Percentiles rank a stretch among this genome's conserved stretches.
Evolutionary conservation across 1,284 basidiomycete genomes (phyloP).

Genomic region (Prillingera fragicola): DNA sequence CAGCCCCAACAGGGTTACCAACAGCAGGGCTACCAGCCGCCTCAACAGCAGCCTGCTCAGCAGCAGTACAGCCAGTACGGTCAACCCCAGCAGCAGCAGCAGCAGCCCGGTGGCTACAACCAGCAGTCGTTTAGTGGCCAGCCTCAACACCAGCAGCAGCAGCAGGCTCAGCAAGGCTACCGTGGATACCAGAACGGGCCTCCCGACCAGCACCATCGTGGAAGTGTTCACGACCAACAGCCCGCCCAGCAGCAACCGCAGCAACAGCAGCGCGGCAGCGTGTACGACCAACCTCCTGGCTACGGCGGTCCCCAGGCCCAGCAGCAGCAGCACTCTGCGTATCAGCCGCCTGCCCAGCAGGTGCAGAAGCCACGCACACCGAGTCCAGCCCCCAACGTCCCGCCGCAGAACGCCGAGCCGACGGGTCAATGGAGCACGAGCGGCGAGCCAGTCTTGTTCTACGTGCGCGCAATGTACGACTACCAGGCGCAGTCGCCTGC

Average conservation of each 20-base stretch:
- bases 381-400: slow-evolving; percentile 39
- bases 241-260: slow-evolving; percentile 19
- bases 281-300: slow-evolving; percentile 15
- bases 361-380: slow-evolving; percentile 15
- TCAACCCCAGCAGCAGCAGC: slow-evolving; percentile 9
- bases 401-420: slow-evolving; percentile 39
- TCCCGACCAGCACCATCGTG: slow-evolving; percentile 3
- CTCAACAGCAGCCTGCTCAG: slow-evolving; percentile 25
- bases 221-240: slow-evolving; percentile 15
- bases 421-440: slow-evolving; percentile 47
- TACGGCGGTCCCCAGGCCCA: slow-evolving; percentile 8
- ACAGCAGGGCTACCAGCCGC: slow-evolving; percentile 26
- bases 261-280: slow-evolving; percentile 15
- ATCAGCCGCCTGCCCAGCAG: slow-evolving; percentile 13
- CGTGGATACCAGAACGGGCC: too few relatives aligned
- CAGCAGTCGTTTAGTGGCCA: slow-evolving; percentile 14
- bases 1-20: slow-evolving; percentile 6
- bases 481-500: slow-evolving; percentile 64
- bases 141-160: slow-evolving; percentile 10
- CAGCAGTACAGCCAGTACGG: background rate
- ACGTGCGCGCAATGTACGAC: slow-evolving; percentile 86
- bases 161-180: slow-evolving; percentile 11
- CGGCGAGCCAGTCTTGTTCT: slow-evolving; percentile 46
- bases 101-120: slow-evolving; percentile 5
- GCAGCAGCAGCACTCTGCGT: slow-evolving; percentile 13